Conservation (phyloP, 805 yeast species). For the Wickerhamomyces silvicola region DNA sequence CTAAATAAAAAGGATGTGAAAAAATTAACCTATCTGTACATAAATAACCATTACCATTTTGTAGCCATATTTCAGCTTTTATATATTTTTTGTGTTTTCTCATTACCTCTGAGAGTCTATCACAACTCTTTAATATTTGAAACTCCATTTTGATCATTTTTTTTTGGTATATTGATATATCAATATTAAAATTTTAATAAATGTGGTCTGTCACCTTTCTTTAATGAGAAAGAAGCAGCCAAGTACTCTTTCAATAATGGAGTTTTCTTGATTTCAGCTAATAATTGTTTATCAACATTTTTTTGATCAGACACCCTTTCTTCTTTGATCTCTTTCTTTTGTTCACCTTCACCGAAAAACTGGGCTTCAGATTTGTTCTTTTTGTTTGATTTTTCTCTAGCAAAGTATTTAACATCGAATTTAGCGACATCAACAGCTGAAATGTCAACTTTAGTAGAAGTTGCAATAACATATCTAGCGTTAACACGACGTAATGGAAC, state of each 20-base stretch:
- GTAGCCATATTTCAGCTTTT: too few species aligned
- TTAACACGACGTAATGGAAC: slow-evolving; percentile 99
- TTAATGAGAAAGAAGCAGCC: slow-evolving; percentile 91
- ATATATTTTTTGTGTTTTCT: too few species aligned
- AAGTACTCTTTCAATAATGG: slow-evolving; percentile 96
- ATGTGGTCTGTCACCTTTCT: slow-evolving; percentile 98
- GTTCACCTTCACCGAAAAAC: slow-evolving; percentile 72
- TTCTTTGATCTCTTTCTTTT: slow-evolving; percentile 82
- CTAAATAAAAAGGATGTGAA: slow-evolving; percentile 1
- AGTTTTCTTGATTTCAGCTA: slow-evolving; percentile 93
- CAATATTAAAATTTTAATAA: slow-evolving; percentile 81
- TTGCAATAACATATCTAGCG: slow-evolving; percentile 97
- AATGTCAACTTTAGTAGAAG: slow-evolving; percentile 86
- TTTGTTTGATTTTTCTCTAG: slow-evolving; percentile 86
- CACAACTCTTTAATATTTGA: too few species aligned
- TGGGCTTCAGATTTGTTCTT: slow-evolving; percentile 85
- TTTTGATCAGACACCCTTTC: slow-evolving; percentile 97
- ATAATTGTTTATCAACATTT: slow-evolving; percentile 84
- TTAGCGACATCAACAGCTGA: slow-evolving; percentile 79
- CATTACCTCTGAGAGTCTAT: slow-evolving; percentile 1
- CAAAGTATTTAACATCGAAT: slow-evolving; percentile 92
- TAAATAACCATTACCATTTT: slow-evolving; percentile 19
- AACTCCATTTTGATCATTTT: too few species aligned
- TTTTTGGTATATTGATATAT: too few species aligned
- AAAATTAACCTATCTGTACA: slow-evolving; percentile 14